Percentiles rank a stretch among this genome's conserved stretches.
Conservation (phyloP, 106 monocot genomes). For the Amphibolis antarctica region DNA sequence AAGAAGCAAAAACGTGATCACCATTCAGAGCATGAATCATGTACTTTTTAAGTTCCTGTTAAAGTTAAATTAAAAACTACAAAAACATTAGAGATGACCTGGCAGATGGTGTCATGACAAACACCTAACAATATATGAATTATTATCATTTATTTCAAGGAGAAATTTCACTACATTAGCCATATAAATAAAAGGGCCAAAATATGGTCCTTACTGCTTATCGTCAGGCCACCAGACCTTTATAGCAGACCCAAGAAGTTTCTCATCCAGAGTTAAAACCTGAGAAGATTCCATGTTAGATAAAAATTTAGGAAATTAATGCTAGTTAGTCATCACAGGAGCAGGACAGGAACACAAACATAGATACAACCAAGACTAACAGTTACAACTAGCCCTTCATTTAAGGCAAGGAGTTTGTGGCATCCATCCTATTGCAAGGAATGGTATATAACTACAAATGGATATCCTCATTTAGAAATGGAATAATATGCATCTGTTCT, state of each 20-base stretch:
- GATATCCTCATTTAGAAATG: no score
- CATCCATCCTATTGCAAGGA: no score
- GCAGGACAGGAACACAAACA: no score
- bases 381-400: no score
- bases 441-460: no score
- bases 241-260: slow-evolving; percentile 9
- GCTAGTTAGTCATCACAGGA: no score
- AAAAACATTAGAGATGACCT: no score
- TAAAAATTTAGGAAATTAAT: background rate
- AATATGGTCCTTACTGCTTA: background rate
- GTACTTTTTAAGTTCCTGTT: background rate
- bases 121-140: no score
- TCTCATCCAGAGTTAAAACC: slow-evolving; percentile 6
- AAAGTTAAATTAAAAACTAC: background rate
- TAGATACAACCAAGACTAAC: no score
- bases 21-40: background rate
- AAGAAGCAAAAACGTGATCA: background rate
- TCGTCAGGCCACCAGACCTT: slow-evolving; percentile 15
- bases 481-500: no score
- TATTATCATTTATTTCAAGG: background rate
- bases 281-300: background rate
- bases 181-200: background rate
- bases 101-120: no score
- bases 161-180: background rate
- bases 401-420: no score